phyloP scores from a whole-genome alignment of 2,329 filamentous ascomycete species.

The Colletotrichum cordylinicola region DNA sequence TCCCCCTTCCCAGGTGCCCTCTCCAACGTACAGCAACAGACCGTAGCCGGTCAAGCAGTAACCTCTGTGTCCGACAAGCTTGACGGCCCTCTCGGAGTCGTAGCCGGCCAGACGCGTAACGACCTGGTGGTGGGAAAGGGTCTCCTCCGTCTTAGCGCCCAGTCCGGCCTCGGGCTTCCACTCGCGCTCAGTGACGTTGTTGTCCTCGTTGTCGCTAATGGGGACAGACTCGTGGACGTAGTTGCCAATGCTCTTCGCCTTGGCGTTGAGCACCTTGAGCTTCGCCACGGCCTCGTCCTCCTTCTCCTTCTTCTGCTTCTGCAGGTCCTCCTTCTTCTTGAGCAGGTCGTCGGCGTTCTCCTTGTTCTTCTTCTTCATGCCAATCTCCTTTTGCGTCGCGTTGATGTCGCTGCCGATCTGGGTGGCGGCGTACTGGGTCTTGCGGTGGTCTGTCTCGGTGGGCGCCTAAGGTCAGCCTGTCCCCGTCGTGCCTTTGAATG shows the following conservation, averaged over 20 bases:
- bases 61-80: constrained; percentile 92
- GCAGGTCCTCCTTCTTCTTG: constrained; percentile 76
- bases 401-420: constrained; percentile 89
- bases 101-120: constrained; percentile 88
- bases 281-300: constrained; percentile 79
- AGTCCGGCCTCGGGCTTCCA: constrained; percentile 82
- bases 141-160: constrained; percentile 69
- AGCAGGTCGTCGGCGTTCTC: constrained; percentile 85
- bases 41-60: constrained; percentile 93
- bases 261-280: constrained; percentile 64
- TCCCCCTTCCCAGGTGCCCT: neutral
- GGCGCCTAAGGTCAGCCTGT: neutral
- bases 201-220: constrained; percentile 81
- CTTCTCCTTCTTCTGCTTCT: constrained; percentile 82
- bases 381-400: constrained; percentile 87
- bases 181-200: constrained; percentile 78
- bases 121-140: constrained; percentile 94
- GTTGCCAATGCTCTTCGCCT: constrained; percentile 87
- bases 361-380: constrained; percentile 92
- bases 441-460: constrained; percentile 12
- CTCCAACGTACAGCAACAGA: constrained; percentile 65
- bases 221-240: constrained; percentile 90
- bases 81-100: constrained; percentile 90
- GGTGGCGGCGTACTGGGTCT: constrained; percentile 77
- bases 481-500: neutral